Base-by-base conservation (phyloP, 768 basidiomycete species). In the Pholiota molesta region DNA sequence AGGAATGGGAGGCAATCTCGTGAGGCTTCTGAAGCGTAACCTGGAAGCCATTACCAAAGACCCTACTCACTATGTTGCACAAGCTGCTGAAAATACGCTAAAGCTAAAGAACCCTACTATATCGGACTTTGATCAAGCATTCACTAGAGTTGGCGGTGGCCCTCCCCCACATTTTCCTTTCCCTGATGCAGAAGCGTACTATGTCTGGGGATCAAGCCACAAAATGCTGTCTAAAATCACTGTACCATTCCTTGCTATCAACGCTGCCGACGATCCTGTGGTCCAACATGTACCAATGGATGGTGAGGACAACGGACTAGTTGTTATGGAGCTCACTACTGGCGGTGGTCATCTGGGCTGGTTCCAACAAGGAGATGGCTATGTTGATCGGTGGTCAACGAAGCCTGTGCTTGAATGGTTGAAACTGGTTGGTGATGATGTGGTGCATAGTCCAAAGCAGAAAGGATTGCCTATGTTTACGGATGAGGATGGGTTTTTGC, bases 331-430 rank as follows among this genome's bases (percentile, higher is more conserved):
- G n/a, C 68, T 88, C 52, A 92, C 92, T 0, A 72, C 77, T 23
- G 72, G 77, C n/a, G 93, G 91, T 0, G 91, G 92, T 0, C 91
- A 94, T 76, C 79, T 94, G 10, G 94, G 93, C 35, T 95, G 92
- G 91, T 93, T 92, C 65, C 82, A 89, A 71, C 71, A 78, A 23
- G 77, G 77, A 47, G 68, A 70, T 26, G 69, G 71, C 14, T 69
- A 72, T 40, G 70, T 78, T 14, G 77, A 78, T 59, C 77, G 90
- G 53, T 92, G 91, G 91, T 78, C 89, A 52, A 84, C 79, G 16
- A 75, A 80, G 62, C 91, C 90, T 5, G 85, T 90, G 6, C 71
- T 91, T 8, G 87, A 93, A 72, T 92, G 87, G 88, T 69, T 91
- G 51, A 80, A 78, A 55, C 78, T 87, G 17, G 52, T 60, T 29